Evolutionary conservation across 2,329 filamentous ascomycete species (phyloP), one percentile per base, ranked within the genome.

Genomic region (Thyridium curvatum): DNA sequence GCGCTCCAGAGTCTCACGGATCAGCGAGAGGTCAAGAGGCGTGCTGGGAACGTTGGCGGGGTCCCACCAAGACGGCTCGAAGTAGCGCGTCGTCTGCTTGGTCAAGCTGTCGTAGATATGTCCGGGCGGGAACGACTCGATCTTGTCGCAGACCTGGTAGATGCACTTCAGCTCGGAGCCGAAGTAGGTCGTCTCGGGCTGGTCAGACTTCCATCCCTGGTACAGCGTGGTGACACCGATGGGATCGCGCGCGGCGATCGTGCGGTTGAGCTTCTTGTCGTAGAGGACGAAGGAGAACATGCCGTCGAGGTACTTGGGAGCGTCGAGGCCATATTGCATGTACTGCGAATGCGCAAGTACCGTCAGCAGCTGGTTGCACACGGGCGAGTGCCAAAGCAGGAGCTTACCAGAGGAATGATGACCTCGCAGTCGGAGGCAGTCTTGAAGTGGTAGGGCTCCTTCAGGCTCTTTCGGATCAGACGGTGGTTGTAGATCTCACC

Each of bases 401-500:
- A 40, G 65, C 80, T 60, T 76, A 94, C 88, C 74, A 98, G 66
- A 51, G 94, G 93, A 59, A 98, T 95, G 65, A 98, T 94, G 60
- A 98, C 91, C 68, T 98, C 93, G 68, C 93, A 98, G 60, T 98
- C 93, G 30, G 91, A 97, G 59, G 93, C 85, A 49, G 93, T 98
- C 82, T 96, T 96, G 82, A 97, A 98, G 65, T 90, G 83, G 67
- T 96, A 96, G 30, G 82, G 77, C 44, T 72, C 79, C 68, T 87
- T 87, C 54, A 96, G 72, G 53, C 73, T 72, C 70, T 96, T 97
- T 60, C 93, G 84, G 57, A 98, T 75, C 56, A 95, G 79, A 60
- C 91, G 86, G 71, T 98, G 93, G 81, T 98, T 98, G 77, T 98
- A 98, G 62, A 98, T 98, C 65, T 98, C 93, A 67, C 93, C 93